Base-by-base conservation (phyloP, 1,284 basidiomycete genomes). In the Clitocybe nebularis region DNA sequence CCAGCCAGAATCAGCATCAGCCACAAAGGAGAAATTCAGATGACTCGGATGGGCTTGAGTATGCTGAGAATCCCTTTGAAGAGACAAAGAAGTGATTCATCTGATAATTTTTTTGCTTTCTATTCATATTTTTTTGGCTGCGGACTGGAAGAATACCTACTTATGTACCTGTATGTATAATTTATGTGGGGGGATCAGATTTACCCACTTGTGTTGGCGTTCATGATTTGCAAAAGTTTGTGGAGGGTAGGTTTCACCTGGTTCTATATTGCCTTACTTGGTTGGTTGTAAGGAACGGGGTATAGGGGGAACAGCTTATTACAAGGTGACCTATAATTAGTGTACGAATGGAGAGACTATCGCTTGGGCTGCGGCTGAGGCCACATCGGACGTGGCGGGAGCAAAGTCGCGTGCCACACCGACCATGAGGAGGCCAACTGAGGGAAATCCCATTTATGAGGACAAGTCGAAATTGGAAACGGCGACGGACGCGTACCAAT, bases 371-470 rank as follows among this genome's bases (percentile, higher is more conserved):
- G 58, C 52, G 7, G 55, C 50, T 14, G 51, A 39, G 4, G 50
- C 47, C 22, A 51, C 46, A 21, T 60, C 48, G 17, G 61, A 49
- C 2, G 54, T 47, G 3, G 69, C 71, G 23, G 67, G 67, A 43
- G 47, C 55, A 57, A 85, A 84, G 38, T 81, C 80, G 11, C 51
- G 55, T n/a, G 83, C 80, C 35, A 67, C 60, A 28, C 73, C 63
- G 10, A 79, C 71, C 76, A 85, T 84, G 41, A 87, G 66, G 11
- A 88, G 62, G 3, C 84, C 84, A 43, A 86, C 83, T 86, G 44
- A 37, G n/a, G 10, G 5, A 3, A 32, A 50, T n/a, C n/a, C n/a
- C n/a, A 42, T 48, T 25, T 34, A 22, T 33, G 16, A 42, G 20
- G 23, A 17, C 4, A 2, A 14, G 5, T 16, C 8, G n/a, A 13